Conservation (phyloP, 495 filamentous ascomycete species). For the Pseudotulostoma volvatum region DNA sequence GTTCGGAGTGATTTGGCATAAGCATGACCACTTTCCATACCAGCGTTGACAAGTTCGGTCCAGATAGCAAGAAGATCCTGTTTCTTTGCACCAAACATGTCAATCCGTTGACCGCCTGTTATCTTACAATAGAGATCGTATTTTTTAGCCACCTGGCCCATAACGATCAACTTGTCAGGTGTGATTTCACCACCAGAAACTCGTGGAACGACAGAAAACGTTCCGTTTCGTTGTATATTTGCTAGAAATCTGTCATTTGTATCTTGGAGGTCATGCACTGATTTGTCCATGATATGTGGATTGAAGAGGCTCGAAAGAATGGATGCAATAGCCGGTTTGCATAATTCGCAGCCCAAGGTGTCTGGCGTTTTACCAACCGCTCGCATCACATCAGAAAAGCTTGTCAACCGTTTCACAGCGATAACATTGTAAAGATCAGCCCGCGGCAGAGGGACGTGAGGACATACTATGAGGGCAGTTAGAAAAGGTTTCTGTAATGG, state of each 20-base stretch:
- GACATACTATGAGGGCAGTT: constrained; percentile 39
- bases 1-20: constrained; percentile 88
- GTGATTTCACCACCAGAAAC: constrained; percentile 84
- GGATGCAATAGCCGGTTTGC: constrained; percentile 75
- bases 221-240: constrained; percentile 90
- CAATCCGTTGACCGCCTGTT: constrained; percentile 86
- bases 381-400: constrained; percentile 67
- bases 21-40: constrained; percentile 92
- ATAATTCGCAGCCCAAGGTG: constrained; percentile 78
- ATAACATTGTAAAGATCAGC: constrained; percentile 86
- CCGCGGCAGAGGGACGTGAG: constrained; percentile 74
- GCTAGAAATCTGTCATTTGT: constrained; percentile 90
- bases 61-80: constrained; percentile 86
- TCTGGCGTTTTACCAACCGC: constrained; percentile 56
- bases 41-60: constrained; percentile 66
- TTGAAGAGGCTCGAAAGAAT: constrained; percentile 82
- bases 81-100: constrained; percentile 90
- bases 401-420: constrained; percentile 62
- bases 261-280: constrained; percentile 69
- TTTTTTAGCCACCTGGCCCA: constrained; percentile 78
- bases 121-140: constrained; percentile 89
- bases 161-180: constrained; percentile 73
- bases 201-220: constrained; percentile 78
- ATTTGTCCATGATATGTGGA: constrained; percentile 63
- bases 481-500: no score